phyloP scores from a whole-genome alignment of 495 filamentous ascomycete species.

The Penicillium lividum region DNA sequence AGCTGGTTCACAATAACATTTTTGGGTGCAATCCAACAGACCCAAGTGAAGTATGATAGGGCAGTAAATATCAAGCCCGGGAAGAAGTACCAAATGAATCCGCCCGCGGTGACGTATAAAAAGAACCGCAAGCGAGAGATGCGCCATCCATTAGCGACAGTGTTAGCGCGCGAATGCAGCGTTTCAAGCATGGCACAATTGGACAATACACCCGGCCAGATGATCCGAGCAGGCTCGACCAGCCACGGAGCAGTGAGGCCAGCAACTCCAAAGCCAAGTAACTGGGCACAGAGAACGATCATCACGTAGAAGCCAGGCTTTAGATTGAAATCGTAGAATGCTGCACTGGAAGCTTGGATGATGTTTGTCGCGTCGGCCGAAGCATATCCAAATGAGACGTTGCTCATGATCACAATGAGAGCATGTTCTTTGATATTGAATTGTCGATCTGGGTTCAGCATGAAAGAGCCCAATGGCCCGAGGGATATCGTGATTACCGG shows the following conservation, averaged over 20 bases:
- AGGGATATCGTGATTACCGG: slow-evolving; percentile 47
- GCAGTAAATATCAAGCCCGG: slow-evolving; percentile 80
- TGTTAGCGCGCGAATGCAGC: slow-evolving; percentile 36
- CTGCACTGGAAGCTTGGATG: slow-evolving; percentile 42
- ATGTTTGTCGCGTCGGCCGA: slow-evolving; percentile 47
- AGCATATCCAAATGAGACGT: slow-evolving; percentile 76
- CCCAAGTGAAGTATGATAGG: slow-evolving; percentile 80
- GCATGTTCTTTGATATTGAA: slow-evolving; percentile 87
- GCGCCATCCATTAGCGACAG: slow-evolving; percentile 56
- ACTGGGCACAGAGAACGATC: slow-evolving; percentile 61
- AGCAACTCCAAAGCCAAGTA: slow-evolving; percentile 64
- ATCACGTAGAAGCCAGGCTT: slow-evolving; percentile 61
- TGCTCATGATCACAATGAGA: slow-evolving; percentile 85
- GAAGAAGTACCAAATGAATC: slow-evolving; percentile 71
- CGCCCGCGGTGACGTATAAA: slow-evolving; percentile 46
- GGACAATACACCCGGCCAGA: slow-evolving; percentile 39
- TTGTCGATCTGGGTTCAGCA: slow-evolving; percentile 57
- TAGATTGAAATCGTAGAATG: slow-evolving; percentile 62
- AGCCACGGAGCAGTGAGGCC: slow-evolving; percentile 63
- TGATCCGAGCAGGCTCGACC: slow-evolving; percentile 58
- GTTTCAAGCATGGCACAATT: slow-evolving; percentile 42
- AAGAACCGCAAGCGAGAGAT: slow-evolving; percentile 65
- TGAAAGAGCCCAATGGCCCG: slow-evolving; percentile 47
- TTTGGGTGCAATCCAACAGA: slow-evolving; percentile 83
- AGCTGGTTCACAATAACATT: slow-evolving; percentile 75